These are phyloP conservation scores for Tetrapisispora namnaoensis DNA, from an alignment of 805 yeast genomes.

Conservation along the genomic window DNA sequence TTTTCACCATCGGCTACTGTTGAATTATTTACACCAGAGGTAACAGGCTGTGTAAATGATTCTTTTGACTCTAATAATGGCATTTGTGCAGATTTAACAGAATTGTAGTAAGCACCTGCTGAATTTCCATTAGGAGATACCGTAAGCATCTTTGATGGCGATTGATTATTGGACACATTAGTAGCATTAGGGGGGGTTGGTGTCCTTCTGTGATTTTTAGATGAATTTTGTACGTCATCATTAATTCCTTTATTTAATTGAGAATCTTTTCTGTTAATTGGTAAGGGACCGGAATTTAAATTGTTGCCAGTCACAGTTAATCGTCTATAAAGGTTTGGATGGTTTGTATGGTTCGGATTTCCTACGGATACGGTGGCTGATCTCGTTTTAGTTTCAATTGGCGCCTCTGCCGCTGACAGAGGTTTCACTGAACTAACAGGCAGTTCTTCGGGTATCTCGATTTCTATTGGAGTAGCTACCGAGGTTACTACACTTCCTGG, in stretches of 20 bases:
- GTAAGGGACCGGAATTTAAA: conserved; percentile 7
- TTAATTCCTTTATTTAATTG: conserved; percentile 7
- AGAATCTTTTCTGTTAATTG: conserved; percentile 15
- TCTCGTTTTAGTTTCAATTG: conserved; percentile 30
- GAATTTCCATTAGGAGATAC: conserved; percentile 6
- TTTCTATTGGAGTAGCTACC: conserved; percentile 48
- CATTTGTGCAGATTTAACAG: conserved; percentile 26
- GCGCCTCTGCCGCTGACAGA: conserved; percentile 24
- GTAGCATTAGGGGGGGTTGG: conserved; percentile 43
- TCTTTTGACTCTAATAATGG: conserved; percentile 17
- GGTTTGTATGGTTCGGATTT: not conserved
- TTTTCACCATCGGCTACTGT: conserved; percentile 9
- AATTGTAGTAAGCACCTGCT: not conserved
- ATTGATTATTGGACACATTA: conserved; percentile 3
- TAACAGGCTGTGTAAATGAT: conserved; percentile 27
- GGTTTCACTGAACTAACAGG: conserved; percentile 20
- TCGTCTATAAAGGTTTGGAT: conserved; percentile 20
- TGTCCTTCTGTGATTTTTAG: conserved; percentile 24
- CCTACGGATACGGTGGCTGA: conserved; percentile 27
- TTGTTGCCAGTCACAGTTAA: conserved; percentile 23
- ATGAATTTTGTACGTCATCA: conserved; percentile 3
- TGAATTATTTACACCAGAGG: conserved; percentile 18
- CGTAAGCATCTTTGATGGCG: conserved; percentile 10
- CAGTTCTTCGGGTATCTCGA: conserved; percentile 51
- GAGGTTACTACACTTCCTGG: conserved; percentile 28